phyloP scores from a whole-genome alignment of 2,329 filamentous ascomycete species.

The Colletotrichum sidae region DNA sequence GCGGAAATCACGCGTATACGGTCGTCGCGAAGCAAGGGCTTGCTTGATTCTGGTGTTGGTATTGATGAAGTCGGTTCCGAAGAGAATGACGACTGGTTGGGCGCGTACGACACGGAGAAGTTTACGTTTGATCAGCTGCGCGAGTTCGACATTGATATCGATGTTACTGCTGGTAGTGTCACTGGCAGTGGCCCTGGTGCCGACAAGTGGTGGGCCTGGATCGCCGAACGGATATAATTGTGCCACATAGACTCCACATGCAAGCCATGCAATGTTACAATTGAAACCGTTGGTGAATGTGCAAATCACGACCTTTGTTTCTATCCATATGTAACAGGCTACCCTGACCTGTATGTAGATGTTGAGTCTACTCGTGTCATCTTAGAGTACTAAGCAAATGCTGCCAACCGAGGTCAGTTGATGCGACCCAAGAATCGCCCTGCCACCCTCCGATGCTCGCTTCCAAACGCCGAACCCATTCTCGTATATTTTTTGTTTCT shows the following conservation, averaged over 20 bases:
- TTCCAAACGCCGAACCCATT: slow-evolving; percentile 37
- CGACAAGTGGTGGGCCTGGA: slow-evolving; percentile 91
- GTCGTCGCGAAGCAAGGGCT: slow-evolving; percentile 79
- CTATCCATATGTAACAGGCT: slow-evolving; percentile 23
- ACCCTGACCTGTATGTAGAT: slow-evolving; percentile 45
- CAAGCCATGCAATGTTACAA: slow-evolving; percentile 2
- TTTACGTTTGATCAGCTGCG: slow-evolving; percentile 87
- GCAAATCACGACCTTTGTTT: slow-evolving; percentile 14
- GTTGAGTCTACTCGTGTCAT: slow-evolving; percentile 54
- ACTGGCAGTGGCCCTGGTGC: slow-evolving; percentile 75
- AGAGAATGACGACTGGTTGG: slow-evolving; percentile 87
- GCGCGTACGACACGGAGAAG: slow-evolving; percentile 79
- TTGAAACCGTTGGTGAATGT: background rate
- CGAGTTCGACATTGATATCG: slow-evolving; percentile 83
- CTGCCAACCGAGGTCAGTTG: slow-evolving; percentile 36
- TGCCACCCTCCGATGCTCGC: slow-evolving; percentile 30
- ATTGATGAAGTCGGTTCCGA: slow-evolving; percentile 69
- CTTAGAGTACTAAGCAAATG: slow-evolving; percentile 25
- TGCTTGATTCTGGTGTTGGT: slow-evolving; percentile 84
- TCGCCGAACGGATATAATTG: slow-evolving; percentile 69
- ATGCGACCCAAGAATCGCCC: slow-evolving; percentile 36
- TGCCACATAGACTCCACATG: slow-evolving; percentile 25
- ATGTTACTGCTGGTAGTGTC: slow-evolving; percentile 81
- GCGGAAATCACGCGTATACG: slow-evolving; percentile 84
- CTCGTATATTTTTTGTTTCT: background rate